Evolutionary conservation across 345 rosid genomes (phyloP), one percentile per base, ranked within the genome.

Genomic region (Lepidium aucheri): DNA sequence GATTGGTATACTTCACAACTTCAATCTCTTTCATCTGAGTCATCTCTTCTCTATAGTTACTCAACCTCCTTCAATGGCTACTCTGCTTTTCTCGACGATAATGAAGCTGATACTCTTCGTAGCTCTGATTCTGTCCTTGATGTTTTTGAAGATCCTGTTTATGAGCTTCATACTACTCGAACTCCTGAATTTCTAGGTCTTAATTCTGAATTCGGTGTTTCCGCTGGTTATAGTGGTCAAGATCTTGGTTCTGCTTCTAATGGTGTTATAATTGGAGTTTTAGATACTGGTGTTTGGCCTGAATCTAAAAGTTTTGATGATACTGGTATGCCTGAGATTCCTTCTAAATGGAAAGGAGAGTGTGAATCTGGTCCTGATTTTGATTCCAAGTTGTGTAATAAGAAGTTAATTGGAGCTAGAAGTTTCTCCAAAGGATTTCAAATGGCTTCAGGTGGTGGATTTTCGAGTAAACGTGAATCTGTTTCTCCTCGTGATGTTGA

Each of bases 281-380:
- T 93, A 0, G 98, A 93, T 41, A 87, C 95, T 0, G 98, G 98
- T 1, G 85, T 89, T 12, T 89, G 93, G 98, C 98, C 98, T 0
- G 97, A 87, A 69, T 86, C 89, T 0, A 78, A 72, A 53, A 84
- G 91, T 11, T 89, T 77, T 17, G 83, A 81, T 47, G 98, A 87
- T 45, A 32, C 78, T 0, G 87, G 81, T 2, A 87, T 89, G 93
- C 80, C 96, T 0, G 84, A 57, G 68, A 74, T 89, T 56, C 94
- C 98, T 0, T 45, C 77, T 0, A 76, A 76, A 49, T 93, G 98
- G 98, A 65, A 42, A 8, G 98, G 98, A 0, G 60, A 69, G 74
- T 93, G 98, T 56, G 91, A 86, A 55, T 72, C 88, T 1, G 95
- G 84, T 2, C 39, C 82, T 1, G 96, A 92, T 78, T 92, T 93